Evolutionary conservation across 2,329 filamentous ascomycete species (phyloP).

Genomic region (Sporothrix brasiliensis): DNA sequence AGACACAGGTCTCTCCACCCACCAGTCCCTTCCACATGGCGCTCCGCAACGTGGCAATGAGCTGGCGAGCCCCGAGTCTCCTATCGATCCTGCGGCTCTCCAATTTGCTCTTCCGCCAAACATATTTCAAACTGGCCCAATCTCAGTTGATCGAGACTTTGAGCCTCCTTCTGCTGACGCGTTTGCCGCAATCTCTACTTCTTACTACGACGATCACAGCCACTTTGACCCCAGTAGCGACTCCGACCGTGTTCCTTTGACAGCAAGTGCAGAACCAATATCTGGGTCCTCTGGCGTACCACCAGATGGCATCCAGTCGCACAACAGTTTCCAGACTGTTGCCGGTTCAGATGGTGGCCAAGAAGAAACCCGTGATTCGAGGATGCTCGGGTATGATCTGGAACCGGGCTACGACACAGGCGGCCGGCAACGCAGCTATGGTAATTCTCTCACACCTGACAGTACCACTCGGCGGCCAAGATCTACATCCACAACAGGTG

Average conservation of each 20-base stretch:
- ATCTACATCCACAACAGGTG: constrained; percentile 64
- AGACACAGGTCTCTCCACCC: constrained; percentile 48
- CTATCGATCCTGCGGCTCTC: constrained; percentile 57
- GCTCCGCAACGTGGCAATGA: constrained; percentile 46
- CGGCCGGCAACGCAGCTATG: constrained; percentile 57
- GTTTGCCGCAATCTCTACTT: constrained; percentile 42
- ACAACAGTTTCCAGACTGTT: constrained; percentile 62
- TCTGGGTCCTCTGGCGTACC: constrained; percentile 52
- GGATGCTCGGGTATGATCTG: constrained; percentile 58
- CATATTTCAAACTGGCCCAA: constrained; percentile 46
- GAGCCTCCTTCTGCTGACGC: constrained; percentile 37
- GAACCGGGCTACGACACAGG: constrained; percentile 60
- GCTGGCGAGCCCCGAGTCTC: constrained; percentile 49
- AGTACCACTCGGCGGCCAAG: constrained; percentile 59
- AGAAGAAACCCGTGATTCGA: constrained; percentile 52
- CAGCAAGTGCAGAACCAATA: constrained; percentile 59
- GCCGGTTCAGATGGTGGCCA: constrained; percentile 60
- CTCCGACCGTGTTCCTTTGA: constrained; percentile 62
- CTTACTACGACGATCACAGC: constrained; percentile 51
- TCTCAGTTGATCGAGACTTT: constrained; percentile 16
- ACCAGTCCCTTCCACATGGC: constrained; percentile 44
- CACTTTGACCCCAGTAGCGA: constrained; percentile 47
- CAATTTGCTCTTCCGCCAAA: constrained; percentile 60
- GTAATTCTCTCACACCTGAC: constrained; percentile 57
- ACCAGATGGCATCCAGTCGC: constrained; percentile 47